Conservation (phyloP, 140 eudicot species). For the Oenanthe javanica region DNA sequence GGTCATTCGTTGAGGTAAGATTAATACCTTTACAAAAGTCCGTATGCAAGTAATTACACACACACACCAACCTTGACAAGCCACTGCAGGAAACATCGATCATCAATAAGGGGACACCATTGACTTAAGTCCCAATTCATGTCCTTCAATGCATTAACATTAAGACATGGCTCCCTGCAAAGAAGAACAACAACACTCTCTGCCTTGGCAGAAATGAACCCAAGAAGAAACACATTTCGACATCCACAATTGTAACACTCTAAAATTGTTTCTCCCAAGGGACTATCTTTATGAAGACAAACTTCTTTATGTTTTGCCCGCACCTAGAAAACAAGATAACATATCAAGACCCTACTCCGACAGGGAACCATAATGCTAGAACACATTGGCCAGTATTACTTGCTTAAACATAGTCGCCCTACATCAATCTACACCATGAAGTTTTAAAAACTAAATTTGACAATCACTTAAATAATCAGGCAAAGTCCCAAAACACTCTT, state of each 20-base stretch:
- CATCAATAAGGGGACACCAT: slow-evolving; percentile 99
- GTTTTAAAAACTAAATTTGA: neutral
- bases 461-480: neutral
- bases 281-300: slow-evolving; percentile 92
- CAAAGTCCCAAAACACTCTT: neutral
- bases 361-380: neutral
- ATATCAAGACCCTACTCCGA: neutral
- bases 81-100: slow-evolving; percentile 97
- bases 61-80: slow-evolving; percentile 67
- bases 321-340: slow-evolving; percentile 39
- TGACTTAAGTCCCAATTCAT: slow-evolving; percentile 99
- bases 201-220: slow-evolving; percentile 90
- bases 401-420: neutral
- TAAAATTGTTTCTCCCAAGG: slow-evolving; percentile 86
- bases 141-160: slow-evolving; percentile 83
- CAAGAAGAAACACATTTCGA: slow-evolving; percentile 83
- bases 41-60: neutral
- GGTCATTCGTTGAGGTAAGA: neutral
- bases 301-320: slow-evolving; percentile 96
- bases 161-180: slow-evolving; percentile 51
- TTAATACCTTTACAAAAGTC: neutral
- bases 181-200: slow-evolving; percentile 94
- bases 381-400: neutral
- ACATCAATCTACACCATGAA: neutral
- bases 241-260: slow-evolving; percentile 97